These are phyloP conservation scores for Hanseniaspora vineae DNA, from an alignment of 805 yeast genomes.

Conservation along the genomic window DNA sequence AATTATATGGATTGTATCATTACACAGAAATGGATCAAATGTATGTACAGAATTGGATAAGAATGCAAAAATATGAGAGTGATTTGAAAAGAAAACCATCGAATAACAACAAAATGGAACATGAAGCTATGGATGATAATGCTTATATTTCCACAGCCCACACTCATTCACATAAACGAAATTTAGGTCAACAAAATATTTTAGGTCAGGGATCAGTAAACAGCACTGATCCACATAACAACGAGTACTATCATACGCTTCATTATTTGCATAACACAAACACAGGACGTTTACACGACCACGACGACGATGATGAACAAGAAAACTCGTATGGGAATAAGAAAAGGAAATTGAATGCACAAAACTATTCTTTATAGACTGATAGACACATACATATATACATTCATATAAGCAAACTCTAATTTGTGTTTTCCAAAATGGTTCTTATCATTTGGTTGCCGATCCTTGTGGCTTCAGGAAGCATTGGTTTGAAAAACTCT, in stretches of 20 bases:
- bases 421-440: slow-evolving; percentile 33
- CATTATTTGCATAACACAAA: not conserved
- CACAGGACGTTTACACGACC: not conserved
- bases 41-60: not conserved
- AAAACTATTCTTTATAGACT: not conserved
- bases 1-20: slow-evolving; percentile 10
- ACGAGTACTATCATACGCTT: not conserved
- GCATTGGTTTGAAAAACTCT: slow-evolving; percentile 71
- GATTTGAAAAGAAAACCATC: not conserved
- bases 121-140: no score
- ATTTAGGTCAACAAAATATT: no score
- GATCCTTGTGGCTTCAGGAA: slow-evolving; percentile 73
- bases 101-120: not conserved
- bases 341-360: not conserved
- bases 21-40: not conserved
- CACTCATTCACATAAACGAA: no score
- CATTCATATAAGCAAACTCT: not conserved
- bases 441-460: slow-evolving; percentile 93
- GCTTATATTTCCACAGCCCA: no score
- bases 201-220: no score
- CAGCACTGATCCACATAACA: no score
- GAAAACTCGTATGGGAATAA: not conserved
- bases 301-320: not conserved
- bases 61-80: not conserved
- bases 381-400: not conserved